Evolutionary conservation across 495 filamentous ascomycete genomes (phyloP).

Genomic region (Neurospora sp.): DNA sequence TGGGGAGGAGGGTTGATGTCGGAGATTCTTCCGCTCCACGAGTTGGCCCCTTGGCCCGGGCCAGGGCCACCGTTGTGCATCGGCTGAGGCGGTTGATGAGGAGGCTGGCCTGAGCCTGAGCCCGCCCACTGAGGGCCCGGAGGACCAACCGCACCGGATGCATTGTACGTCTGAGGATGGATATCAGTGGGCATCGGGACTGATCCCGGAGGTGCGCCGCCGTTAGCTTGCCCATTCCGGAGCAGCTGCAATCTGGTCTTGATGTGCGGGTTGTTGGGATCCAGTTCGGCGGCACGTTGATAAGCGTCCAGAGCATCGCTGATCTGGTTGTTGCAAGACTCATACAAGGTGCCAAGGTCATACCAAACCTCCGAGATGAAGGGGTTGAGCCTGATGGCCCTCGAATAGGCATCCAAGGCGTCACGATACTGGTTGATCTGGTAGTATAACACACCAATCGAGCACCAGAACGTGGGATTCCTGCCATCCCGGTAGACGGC

Average conservation of each 20-base stretch:
- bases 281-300: slow-evolving; percentile 85
- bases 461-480: slow-evolving; percentile 99
- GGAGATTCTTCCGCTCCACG: slow-evolving; percentile 69
- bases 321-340: slow-evolving; percentile 98
- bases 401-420: slow-evolving; percentile 95
- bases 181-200: slow-evolving; percentile 42
- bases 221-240: slow-evolving; percentile 62
- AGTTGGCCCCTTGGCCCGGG: slow-evolving; percentile 53
- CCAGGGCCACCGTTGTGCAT: slow-evolving; percentile 46
- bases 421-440: slow-evolving; percentile 99
- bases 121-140: slow-evolving; percentile 82
- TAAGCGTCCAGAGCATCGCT: slow-evolving; percentile 94
- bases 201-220: slow-evolving; percentile 50
- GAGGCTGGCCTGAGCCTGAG: slow-evolving; percentile 48
- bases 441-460: slow-evolving; percentile 97
- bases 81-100: slow-evolving; percentile 29
- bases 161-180: slow-evolving; percentile 71
- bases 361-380: slow-evolving; percentile 99
- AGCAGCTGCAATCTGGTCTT: slow-evolving; percentile 88
- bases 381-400: slow-evolving; percentile 93
- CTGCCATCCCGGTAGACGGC: slow-evolving; percentile 96
- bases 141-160: slow-evolving; percentile 53
- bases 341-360: slow-evolving; percentile 93
- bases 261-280: slow-evolving; percentile 89
- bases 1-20: slow-evolving; percentile 66